Base-by-base conservation (phyloP, 2,329 filamentous ascomycete species). In the Clarireedia hainanense region DNA sequence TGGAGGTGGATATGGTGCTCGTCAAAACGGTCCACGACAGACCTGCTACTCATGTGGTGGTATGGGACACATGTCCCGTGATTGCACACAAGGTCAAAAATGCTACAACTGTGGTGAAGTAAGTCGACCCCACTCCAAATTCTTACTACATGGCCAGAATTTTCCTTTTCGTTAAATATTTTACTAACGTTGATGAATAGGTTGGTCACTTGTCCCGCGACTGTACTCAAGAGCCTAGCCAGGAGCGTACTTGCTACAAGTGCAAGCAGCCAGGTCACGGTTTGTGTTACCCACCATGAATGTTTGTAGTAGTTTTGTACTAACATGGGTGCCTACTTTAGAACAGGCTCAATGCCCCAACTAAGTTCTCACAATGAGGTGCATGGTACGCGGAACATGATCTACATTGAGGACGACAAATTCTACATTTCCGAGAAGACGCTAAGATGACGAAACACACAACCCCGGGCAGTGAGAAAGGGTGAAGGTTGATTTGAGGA, bases 21-120 rank as follows among this genome's bases (percentile, higher is more conserved):
- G 78, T 61, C 76, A 76, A 64, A 75, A 79, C 60, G 79, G 83
- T 69, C 90, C 27, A 30, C 27, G 27, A 30, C 27, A 92, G 80
- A 96, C 91, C 67, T 97, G 94, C 86, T 99, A 96, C 81, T 95
- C 91, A 46, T 97, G 94, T 77, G 94, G 94, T 67, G 94, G 94
- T 64, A 91, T 90, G 71, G 92, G 92, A 69, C 94, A 99, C 80
- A 92, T 96, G 88, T 91, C 89, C 71, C 88, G 82, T 66, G 94
- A 97, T 76, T 99, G 94, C 77, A 95, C 92, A 68, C 95, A 97
- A 74, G 94, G 94, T 69, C 92, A 95, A 80, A 97, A 97, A 81
- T 99, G 94, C 86, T 99, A 97, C 85, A 96, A 96, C 84, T 97
- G 94, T 66, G 83, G 83, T 64, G 91, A 96, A 79, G 88, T 92